Percentiles rank a stretch among this genome's conserved stretches.
Conservation (phyloP, 176 grass and related monocot genomes). For the Aechmea fasciata region DNA sequence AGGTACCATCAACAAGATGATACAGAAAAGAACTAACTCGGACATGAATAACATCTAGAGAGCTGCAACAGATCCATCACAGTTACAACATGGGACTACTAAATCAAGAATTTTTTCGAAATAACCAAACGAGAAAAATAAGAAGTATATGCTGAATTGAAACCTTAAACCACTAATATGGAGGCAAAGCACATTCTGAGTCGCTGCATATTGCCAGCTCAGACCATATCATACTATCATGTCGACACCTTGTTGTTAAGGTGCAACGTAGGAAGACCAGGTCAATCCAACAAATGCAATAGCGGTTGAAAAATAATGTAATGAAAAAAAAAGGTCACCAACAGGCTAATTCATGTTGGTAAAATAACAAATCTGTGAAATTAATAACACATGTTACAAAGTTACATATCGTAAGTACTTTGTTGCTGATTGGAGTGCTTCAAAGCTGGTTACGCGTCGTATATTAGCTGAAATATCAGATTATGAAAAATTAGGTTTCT, state of each 20-base stretch:
- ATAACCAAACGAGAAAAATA: background rate
- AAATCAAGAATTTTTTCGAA: no score
- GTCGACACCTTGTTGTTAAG: no score
- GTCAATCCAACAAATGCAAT: no score
- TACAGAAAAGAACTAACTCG: background rate
- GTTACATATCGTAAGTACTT: slow-evolving; percentile 40
- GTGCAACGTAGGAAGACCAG: no score
- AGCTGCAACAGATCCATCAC: no score
- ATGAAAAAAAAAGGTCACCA: background rate
- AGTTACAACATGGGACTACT: no score
- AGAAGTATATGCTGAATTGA: background rate
- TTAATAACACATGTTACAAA: background rate
- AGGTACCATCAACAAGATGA: background rate
- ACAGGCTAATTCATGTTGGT: background rate
- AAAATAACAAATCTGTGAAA: background rate
- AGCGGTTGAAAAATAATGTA: no score
- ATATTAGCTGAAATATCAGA: slow-evolving; percentile 82
- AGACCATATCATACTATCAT: no score
- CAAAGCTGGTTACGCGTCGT: slow-evolving; percentile 68
- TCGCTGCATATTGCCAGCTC: no score
- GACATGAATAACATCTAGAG: no score
- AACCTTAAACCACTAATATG: background rate
- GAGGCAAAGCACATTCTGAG: background rate
- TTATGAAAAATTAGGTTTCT: slow-evolving; percentile 22
- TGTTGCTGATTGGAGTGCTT: slow-evolving; percentile 89